Conservation (phyloP, 331 rosid species). For the Prunus yedoensis region DNA sequence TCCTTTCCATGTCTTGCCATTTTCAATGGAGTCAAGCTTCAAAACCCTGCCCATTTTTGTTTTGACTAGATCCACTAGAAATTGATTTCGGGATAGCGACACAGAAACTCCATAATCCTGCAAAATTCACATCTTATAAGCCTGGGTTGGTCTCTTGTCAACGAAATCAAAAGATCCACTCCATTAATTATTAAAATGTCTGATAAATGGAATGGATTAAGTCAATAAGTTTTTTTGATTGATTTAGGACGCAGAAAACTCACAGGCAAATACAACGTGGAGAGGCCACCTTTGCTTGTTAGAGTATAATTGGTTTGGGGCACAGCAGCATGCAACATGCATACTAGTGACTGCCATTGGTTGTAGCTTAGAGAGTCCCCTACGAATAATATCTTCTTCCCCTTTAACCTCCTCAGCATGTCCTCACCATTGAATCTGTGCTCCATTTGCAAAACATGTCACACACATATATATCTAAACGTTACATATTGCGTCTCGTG, state of each 20-base stretch:
- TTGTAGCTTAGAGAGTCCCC: slow-evolving; percentile 51
- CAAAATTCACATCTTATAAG: neutral
- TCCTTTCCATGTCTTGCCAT: slow-evolving; percentile 41
- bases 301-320: slow-evolving; percentile 30
- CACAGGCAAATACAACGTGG: slow-evolving; percentile 35
- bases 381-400: slow-evolving; percentile 45
- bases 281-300: slow-evolving; percentile 23
- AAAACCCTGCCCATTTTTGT: slow-evolving; percentile 34
- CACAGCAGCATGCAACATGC: slow-evolving; percentile 41
- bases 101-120: slow-evolving; percentile 31
- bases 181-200: too few species aligned
- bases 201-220: too few species aligned
- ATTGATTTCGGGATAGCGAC: slow-evolving; percentile 20
- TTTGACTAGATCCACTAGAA: slow-evolving; percentile 39
- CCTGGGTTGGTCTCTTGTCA: too few species aligned
- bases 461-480: too few species aligned
- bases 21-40: slow-evolving; percentile 44
- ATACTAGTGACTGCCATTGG: slow-evolving; percentile 49
- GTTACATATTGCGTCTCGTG: neutral
- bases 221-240: too few species aligned
- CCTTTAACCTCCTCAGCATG: slow-evolving; percentile 31
- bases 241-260: neutral
- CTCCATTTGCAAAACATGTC: neutral
- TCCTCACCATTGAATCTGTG: slow-evolving; percentile 36
- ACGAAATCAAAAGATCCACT: too few species aligned